Base-by-base conservation (phyloP, 768 basidiomycete species). In the Cubamyces sp. region DNA sequence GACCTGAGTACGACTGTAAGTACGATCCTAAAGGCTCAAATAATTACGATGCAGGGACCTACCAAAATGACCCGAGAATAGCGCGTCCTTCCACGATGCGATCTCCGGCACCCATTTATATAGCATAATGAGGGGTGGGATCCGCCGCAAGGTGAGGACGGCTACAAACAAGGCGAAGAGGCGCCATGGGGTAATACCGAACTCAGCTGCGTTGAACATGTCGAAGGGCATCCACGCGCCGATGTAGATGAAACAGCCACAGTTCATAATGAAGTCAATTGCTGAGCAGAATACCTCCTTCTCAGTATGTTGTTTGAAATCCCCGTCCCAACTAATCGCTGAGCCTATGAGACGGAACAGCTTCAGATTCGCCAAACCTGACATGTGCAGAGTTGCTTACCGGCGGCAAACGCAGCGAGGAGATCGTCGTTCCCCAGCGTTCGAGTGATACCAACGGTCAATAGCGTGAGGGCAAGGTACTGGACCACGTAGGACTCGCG, bases 31-130 rank as follows among this genome's bases (percentile, higher is more conserved):
- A 5, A 3, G 28, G 28, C 28, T 30, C 28, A 30, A 8, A 34
- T 34, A 5, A 34, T 1, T 1, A 53, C 18, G 11, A 47, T 21
- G n/a, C 21, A 8, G 7, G 19, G 26, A 71, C 75, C 14, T 68
- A 85, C 89, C 95, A 71, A 96, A 98, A 78, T 97, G 95, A 3
- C 96, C 96, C 5, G 84, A 86, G 72, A 98, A 97, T 4, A 94
- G 65, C 0, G 96, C 96, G 75, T 98, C 94, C 49, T 84, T 81
- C 87, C 94, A 91, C 19, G 84, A 87, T 41, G 75, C 73, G 66
- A 98, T 91, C 73, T 98, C 96, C 0, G 96, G 96, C 15, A 97
- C 84, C 82, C 86, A 92, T 62, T 76, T 84, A 68, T 96, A 95
- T 2, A 97, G 77, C 3, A 86, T 68, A 55, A 97, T 75, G 48